Conservation (phyloP, 495 filamentous ascomycete genomes). For the Aspergillus sclerotiicarbonarius region DNA sequence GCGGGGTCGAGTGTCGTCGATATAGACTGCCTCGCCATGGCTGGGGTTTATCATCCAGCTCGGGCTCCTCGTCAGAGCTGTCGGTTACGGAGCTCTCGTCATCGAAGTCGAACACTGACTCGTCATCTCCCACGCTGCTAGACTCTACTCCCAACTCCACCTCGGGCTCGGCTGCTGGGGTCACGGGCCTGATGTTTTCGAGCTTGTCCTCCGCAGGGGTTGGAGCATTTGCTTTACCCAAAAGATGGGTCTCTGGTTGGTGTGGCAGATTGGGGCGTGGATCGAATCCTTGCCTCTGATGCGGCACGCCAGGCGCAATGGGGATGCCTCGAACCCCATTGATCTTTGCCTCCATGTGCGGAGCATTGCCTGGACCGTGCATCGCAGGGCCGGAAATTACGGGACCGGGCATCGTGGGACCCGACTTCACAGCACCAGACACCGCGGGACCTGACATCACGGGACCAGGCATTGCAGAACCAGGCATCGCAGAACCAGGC, state of each 20-base stretch:
- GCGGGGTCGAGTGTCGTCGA: conserved; percentile 16
- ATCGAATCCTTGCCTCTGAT: conserved; percentile 4
- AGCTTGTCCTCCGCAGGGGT: neutral
- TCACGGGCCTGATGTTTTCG: neutral
- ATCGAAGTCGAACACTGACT: conserved; percentile 15
- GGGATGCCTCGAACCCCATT: conserved; percentile 2
- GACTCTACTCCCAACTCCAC: conserved; percentile 10
- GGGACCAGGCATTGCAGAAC: neutral
- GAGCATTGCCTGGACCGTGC: neutral
- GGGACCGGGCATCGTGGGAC: neutral
- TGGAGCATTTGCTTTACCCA: neutral
- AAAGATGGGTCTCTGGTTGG: neutral
- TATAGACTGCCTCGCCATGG: conserved; percentile 21
- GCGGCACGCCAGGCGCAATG: neutral
- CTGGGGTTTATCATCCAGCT: conserved; percentile 1
- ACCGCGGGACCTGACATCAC: neutral
- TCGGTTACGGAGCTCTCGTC: conserved; percentile 14
- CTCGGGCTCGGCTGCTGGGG: conserved; percentile 11
- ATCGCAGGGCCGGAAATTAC: conserved; percentile 4
- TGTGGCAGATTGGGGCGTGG: neutral
- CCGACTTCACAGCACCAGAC: neutral
- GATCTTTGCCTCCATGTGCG: neutral
- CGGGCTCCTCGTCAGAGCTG: conserved; percentile 12
- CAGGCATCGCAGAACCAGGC: neutral
- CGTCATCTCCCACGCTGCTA: conserved; percentile 20